phyloP scores from a whole-genome alignment of 2,329 filamentous ascomycete species.

The Leptographium wingfieldii region DNA sequence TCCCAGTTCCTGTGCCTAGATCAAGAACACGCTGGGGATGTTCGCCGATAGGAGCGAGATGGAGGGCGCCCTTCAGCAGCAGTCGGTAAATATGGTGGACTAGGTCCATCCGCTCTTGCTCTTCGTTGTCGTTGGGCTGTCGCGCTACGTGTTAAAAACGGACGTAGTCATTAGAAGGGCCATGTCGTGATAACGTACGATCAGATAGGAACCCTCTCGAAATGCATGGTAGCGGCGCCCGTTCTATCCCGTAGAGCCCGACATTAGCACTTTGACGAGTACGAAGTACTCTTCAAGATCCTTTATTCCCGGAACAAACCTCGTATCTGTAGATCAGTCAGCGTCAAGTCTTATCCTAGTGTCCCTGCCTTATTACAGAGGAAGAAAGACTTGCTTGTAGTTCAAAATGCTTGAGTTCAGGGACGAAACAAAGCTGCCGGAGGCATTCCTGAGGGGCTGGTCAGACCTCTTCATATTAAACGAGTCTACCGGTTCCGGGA shows the following conservation, averaged over 20 bases:
- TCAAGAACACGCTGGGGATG: conserved; percentile 29
- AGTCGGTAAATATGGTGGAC: conserved; percentile 36
- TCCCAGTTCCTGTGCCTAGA: conserved; percentile 38
- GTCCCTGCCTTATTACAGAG: no score
- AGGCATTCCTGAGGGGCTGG: background rate
- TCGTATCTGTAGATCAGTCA: background rate
- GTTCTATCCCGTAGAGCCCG: background rate
- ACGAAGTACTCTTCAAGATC: no score
- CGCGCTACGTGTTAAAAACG: background rate
- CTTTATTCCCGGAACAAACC: background rate
- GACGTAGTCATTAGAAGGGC: no score
- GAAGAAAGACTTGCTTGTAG: background rate
- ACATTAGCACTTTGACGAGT: background rate
- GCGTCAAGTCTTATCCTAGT: no score
- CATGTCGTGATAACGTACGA: background rate
- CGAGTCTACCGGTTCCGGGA: background rate
- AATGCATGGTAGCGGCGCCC: conserved; percentile 3
- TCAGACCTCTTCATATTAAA: background rate
- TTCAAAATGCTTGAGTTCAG: background rate
- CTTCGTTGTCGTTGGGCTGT: conserved; percentile 4
- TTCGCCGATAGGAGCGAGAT: conserved; percentile 28
- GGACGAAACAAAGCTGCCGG: background rate
- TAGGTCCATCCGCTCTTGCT: conserved; percentile 14
- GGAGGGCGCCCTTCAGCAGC: conserved; percentile 28
- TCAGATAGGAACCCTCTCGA: background rate